A percentile compares a stretch with the other conserved stretches of the same genome.
Evolutionary conservation across 208 protist species (phyloP).

Genomic region (Leishmania aethiopica): DNA sequence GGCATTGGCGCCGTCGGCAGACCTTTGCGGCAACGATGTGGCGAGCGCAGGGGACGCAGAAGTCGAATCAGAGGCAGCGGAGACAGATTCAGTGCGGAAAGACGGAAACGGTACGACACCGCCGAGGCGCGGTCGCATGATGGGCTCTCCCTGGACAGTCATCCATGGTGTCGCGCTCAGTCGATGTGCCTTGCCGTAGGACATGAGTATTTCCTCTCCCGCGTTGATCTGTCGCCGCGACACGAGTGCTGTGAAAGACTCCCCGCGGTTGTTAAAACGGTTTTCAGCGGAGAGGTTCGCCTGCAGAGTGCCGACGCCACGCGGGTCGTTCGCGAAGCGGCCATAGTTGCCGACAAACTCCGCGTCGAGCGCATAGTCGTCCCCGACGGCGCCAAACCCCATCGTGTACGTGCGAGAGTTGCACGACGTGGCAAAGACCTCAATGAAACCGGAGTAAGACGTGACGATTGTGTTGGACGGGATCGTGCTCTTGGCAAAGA

Average conservation of each 20-base stretch:
- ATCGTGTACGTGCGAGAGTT: conserved; percentile 92
- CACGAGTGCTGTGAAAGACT: conserved; percentile 88
- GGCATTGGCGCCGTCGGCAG: neutral
- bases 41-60: neutral
- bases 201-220: conserved; percentile 91
- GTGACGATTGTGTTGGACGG: conserved; percentile 76
- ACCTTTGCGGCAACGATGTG: neutral
- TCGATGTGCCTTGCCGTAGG: conserved; percentile 86
- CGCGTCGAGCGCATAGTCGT: conserved; percentile 88
- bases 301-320: conserved; percentile 59
- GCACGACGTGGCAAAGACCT: conserved; percentile 78
- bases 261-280: conserved; percentile 73
- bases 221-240: conserved; percentile 65
- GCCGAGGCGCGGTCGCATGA: conserved; percentile 60
- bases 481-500: conserved; percentile 76
- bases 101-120: conserved; percentile 74
- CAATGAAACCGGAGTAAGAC: conserved; percentile 82
- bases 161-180: conserved; percentile 71
- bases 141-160: conserved; percentile 55
- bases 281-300: conserved; percentile 85
- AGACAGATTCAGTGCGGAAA: conserved; percentile 6
- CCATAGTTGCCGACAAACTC: conserved; percentile 90
- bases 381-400: conserved; percentile 78
- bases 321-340: conserved; percentile 90
- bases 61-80: neutral